These are phyloP conservation scores for Moesziomyces parantarcticus DNA, from an alignment of 1,284 basidiomycete species.

Conservation along the genomic window DNA sequence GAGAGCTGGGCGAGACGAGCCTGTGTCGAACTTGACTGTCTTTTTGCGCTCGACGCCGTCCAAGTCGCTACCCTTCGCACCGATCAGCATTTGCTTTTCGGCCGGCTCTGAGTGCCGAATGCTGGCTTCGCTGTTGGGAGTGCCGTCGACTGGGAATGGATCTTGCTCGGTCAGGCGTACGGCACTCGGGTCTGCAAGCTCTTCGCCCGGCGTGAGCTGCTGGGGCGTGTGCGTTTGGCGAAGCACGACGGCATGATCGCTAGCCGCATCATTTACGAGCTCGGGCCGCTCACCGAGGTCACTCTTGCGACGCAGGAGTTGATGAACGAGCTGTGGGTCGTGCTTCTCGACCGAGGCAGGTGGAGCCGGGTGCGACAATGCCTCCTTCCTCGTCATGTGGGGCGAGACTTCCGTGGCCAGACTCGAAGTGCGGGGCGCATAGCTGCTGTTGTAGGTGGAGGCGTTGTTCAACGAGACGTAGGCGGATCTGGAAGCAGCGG, in stretches of 20 bases:
- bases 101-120: neutral
- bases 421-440: constrained; percentile 32
- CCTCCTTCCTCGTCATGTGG: constrained; percentile 43
- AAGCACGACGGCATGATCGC: constrained; percentile 46
- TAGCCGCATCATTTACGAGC: constrained; percentile 35
- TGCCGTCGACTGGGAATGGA: constrained; percentile 30
- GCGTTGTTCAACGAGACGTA: constrained; percentile 22
- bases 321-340: constrained; percentile 47
- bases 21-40: constrained; percentile 50
- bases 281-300: constrained; percentile 26
- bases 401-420: constrained; percentile 8
- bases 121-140: constrained; percentile 8
- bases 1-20: constrained; percentile 13
- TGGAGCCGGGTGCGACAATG: constrained; percentile 47
- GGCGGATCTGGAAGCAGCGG: constrained; percentile 21
- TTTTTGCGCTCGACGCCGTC: constrained; percentile 26
- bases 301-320: constrained; percentile 53
- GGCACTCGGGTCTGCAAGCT: constrained; percentile 4
- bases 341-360: constrained; percentile 49
- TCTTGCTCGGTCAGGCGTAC: constrained; percentile 29
- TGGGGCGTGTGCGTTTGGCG: constrained; percentile 26
- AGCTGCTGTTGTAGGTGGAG: constrained; percentile 17
- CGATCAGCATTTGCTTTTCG: too few species aligned
- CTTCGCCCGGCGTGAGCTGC: constrained; percentile 15
- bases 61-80: neutral